Evolutionary conservation across 441 rosid species (phyloP).

Genomic region (Macaranga tanarius): DNA sequence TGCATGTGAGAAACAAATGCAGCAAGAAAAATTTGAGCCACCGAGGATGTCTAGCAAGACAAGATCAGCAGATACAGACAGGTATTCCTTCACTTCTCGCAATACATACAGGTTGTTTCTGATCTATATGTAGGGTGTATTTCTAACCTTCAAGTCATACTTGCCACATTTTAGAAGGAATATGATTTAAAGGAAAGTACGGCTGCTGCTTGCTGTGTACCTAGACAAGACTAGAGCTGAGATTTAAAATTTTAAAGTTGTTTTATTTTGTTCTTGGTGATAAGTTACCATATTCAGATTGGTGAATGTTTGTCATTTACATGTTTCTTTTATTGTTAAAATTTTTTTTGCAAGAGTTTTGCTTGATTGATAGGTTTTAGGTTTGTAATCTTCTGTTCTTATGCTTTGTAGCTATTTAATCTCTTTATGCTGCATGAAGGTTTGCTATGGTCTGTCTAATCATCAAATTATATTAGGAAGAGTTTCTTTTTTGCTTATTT

Average conservation of each 20-base stretch:
- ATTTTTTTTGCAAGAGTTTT: neutral
- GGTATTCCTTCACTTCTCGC: slow-evolving; percentile 30
- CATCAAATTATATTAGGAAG: neutral
- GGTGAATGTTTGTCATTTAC: neutral
- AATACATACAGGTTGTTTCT: slow-evolving; percentile 1
- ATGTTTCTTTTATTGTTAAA: neutral
- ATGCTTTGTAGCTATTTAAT: neutral
- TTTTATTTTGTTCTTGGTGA: neutral
- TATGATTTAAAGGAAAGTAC: neutral
- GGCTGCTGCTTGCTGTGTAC: neutral
- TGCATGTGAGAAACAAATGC: slow-evolving; percentile 36
- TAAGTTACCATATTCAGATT: neutral
- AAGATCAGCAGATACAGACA: slow-evolving; percentile 36
- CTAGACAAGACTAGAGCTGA: neutral
- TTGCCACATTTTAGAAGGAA: neutral
- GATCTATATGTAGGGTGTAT: neutral
- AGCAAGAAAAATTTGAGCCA: slow-evolving; percentile 35
- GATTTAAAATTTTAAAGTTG: neutral
- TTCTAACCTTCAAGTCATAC: neutral
- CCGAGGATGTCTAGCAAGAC: slow-evolving; percentile 35
- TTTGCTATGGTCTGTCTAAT: neutral
- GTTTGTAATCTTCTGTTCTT: neutral
- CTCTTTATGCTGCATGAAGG: neutral
- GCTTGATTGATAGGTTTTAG: neutral
- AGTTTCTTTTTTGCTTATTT: neutral